phyloP scores from a whole-genome alignment of 169 alveolate genomes.

The Plasmodium sp. region DNA sequence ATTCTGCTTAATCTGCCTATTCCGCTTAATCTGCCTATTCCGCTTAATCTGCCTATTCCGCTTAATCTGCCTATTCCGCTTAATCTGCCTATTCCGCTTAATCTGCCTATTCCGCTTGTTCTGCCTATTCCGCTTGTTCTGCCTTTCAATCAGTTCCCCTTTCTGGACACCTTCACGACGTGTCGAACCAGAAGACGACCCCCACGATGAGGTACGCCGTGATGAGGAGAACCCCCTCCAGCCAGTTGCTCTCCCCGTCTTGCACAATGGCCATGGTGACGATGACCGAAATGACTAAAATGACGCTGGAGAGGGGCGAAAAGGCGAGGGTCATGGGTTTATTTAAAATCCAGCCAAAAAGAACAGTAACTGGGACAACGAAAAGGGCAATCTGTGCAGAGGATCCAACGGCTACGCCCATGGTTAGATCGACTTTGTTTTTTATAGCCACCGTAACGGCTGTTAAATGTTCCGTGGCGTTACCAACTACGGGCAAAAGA shows the following conservation, averaged over 20 bases:
- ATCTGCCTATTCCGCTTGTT: no score
- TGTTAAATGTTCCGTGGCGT: slow-evolving; percentile 90
- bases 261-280: slow-evolving; percentile 86
- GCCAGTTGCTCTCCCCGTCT: slow-evolving; percentile 92
- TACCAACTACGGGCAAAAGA: slow-evolving; percentile 90
- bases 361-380: slow-evolving; percentile 90
- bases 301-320: slow-evolving; percentile 84
- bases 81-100: not conserved
- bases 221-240: slow-evolving; percentile 88
- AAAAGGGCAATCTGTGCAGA: slow-evolving; percentile 88
- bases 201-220: slow-evolving; percentile 88
- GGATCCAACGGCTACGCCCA: slow-evolving; percentile 93
- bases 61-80: not conserved
- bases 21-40: not conserved
- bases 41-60: not conserved
- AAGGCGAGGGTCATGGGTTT: slow-evolving; percentile 89
- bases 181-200: slow-evolving; percentile 84
- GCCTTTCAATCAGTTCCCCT: not conserved
- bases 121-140: not conserved
- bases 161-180: slow-evolving; percentile 7
- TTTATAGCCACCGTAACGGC: slow-evolving; percentile 89
- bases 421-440: slow-evolving; percentile 89
- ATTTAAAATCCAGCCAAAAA: slow-evolving; percentile 89
- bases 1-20: not conserved
- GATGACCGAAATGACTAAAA: slow-evolving; percentile 82